Percentiles rank a stretch among this genome's conserved stretches.
phyloP scores from a whole-genome alignment of 441 rosid genomes.

The Croton setiger region DNA sequence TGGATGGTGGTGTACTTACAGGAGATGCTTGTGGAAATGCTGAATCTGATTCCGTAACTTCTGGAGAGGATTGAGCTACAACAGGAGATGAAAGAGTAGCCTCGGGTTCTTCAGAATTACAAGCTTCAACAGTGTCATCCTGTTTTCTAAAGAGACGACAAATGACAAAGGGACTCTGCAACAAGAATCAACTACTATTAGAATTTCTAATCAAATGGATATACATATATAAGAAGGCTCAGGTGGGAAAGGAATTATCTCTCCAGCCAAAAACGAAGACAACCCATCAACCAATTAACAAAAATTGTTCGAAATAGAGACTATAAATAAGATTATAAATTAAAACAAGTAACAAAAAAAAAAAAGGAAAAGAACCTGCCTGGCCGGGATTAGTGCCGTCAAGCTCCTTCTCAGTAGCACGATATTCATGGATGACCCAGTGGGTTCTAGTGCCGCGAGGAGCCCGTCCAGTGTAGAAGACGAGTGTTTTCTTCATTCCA shows the following conservation, averaged over 20 bases:
- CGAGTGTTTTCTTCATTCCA: constrained; percentile 85
- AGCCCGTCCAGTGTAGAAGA: constrained; percentile 74
- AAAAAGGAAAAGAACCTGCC: constrained; percentile 30
- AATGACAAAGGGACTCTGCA: constrained; percentile 69
- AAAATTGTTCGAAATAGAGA: background rate
- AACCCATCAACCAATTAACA: background rate
- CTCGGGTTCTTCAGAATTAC: constrained; percentile 39
- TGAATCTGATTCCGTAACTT: constrained; percentile 38
- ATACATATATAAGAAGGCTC: too few species aligned
- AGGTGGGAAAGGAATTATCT: too few species aligned
- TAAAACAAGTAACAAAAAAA: background rate
- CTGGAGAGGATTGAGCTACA: constrained; percentile 32
- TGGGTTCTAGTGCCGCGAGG: constrained; percentile 59
- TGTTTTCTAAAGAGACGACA: constrained; percentile 75
- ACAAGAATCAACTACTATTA: background rate
- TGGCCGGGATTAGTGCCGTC: constrained; percentile 77
- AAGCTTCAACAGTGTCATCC: constrained; percentile 36
- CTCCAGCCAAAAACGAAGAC: too few species aligned
- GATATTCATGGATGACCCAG: constrained; percentile 93
- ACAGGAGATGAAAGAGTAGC: constrained; percentile 38
- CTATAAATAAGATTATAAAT: background rate
- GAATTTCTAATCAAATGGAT: background rate
- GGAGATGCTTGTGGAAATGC: constrained; percentile 39
- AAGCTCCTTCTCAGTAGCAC: constrained; percentile 64
- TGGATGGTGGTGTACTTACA: constrained; percentile 9